Base-by-base conservation (phyloP, 768 basidiomycete genomes). In the Rhodotorula graminis region DNA sequence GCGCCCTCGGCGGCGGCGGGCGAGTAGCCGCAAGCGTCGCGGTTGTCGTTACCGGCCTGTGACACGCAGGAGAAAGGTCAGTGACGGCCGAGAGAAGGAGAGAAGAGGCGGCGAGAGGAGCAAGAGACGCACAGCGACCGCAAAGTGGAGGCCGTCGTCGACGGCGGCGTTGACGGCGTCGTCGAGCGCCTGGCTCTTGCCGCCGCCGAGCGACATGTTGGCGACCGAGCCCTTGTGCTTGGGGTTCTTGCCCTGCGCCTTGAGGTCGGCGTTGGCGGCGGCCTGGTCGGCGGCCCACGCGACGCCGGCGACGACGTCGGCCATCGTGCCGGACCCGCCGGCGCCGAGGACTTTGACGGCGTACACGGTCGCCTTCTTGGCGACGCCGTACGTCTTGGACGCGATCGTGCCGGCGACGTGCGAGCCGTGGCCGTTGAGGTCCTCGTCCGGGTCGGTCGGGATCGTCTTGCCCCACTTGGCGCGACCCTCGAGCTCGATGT, bases 171-270 rank as follows among this genome's bases (percentile, higher is more conserved):
- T 88, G 72, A 99, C 92, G 64, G 89, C 87, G 33, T 85, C 84
- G 74, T 99, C 93, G 64, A 98, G 85, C 47, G 91, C 86, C 31
- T 83, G 85, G 11, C 91, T 92, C 84, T 94, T 95, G 70, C 92
- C 92, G 78, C 96, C 96, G 74, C 96, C 96, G 64, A 99, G 89
- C 80, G 89, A 90, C 96, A 99, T 96, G 85, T 95, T 95, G 62
- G 89, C 91, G 65, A 94, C 93, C 27, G 75, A 75, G 33, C 96
- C 96, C 84, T 93, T 94, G 86, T 95, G 91, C 83, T 86, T 88
- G 65, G 91, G 90, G 29, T 91, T 92, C 44, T 85, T 84, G 64
- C 83, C 85, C 72, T 85, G 80, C 80, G 94, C 91, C 69, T 74
- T 69, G 64, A 63, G 50, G 29, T 72, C 31, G 7, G 85, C 85